A percentile compares a stretch with the other conserved stretches of the same genome.
These are phyloP conservation scores for Ettlia oleoabundans DNA, from an alignment of 139 green algal genomes.

Conservation along the genomic window DNA sequence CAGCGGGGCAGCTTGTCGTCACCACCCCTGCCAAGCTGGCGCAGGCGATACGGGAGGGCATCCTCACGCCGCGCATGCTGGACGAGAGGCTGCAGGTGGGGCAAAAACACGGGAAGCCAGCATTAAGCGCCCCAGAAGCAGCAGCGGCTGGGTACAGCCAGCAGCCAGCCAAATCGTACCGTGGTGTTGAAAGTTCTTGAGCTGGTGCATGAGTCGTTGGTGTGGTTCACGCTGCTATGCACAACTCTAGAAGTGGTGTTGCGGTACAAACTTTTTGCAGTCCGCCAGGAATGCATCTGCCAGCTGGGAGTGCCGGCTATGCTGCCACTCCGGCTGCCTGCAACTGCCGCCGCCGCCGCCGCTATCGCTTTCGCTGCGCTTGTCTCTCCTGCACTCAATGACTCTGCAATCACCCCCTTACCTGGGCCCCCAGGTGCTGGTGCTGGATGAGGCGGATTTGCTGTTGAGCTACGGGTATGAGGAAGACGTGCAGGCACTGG, in stretches of 20 bases:
- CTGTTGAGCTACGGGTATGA: slow-evolving; percentile 93
- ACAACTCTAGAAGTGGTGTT: too few relatives aligned
- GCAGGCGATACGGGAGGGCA: slow-evolving; percentile 51
- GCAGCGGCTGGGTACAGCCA: neutral
- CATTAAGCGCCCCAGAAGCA: neutral
- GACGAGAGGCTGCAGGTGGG: slow-evolving; percentile 45
- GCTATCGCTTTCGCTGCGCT: too few relatives aligned
- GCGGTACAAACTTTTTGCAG: neutral
- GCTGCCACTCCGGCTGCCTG: too few relatives aligned
- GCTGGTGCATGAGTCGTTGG: too few relatives aligned
- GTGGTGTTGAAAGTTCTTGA: neutral
- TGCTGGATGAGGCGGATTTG: slow-evolving; percentile 96
- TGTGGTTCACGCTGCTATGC: too few relatives aligned
- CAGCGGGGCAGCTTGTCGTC: slow-evolving; percentile 80
- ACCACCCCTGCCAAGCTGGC: slow-evolving; percentile 79
- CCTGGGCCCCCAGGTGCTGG: slow-evolving; percentile 75
- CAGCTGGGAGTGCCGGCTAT: too few relatives aligned
- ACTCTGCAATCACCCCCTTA: too few relatives aligned
- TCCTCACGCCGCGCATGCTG: slow-evolving; percentile 56
- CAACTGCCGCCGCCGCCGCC: too few relatives aligned
- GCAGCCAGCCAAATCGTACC: neutral
- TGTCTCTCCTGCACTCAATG: too few relatives aligned
- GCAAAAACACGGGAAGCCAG: neutral
- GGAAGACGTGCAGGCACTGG: slow-evolving; percentile 82
- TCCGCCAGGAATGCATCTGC: neutral